A percentile compares a stretch with the other conserved stretches of the same genome.
Evolutionary conservation across 2,329 filamentous ascomycete species (phyloP).

Genomic region (Colletotrichum filicis): DNA sequence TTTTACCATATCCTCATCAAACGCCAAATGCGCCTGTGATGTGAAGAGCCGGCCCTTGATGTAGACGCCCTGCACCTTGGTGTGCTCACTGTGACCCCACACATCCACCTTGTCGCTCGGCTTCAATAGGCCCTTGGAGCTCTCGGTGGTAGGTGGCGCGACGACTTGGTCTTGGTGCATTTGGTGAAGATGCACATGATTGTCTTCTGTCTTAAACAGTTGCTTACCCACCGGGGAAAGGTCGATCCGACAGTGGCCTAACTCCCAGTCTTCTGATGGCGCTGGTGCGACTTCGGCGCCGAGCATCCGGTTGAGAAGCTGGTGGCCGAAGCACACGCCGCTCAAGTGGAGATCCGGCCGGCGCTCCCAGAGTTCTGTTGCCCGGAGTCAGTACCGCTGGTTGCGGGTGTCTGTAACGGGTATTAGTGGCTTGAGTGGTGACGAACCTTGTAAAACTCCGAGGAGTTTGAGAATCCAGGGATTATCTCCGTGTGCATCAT

Average conservation of each 20-base stretch:
- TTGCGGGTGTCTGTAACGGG: not conserved
- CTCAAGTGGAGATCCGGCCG: constrained; percentile 68
- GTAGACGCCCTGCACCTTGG: constrained; percentile 81
- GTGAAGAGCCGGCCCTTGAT: constrained; percentile 72
- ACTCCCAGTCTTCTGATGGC: constrained; percentile 76
- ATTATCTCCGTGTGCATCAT: constrained; percentile 76
- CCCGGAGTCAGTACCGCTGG: not conserved
- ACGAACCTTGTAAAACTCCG: constrained; percentile 59
- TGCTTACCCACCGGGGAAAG: constrained; percentile 74
- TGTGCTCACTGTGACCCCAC: constrained; percentile 73
- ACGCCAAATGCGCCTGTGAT: constrained; percentile 84
- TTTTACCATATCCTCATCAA: constrained; percentile 74
- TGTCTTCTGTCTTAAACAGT: constrained; percentile 69
- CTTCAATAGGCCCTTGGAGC: constrained; percentile 48
- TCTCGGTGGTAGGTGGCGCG: constrained; percentile 65
- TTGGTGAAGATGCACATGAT: constrained; percentile 72
- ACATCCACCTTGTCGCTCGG: constrained; percentile 57
- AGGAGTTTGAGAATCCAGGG: constrained; percentile 81
- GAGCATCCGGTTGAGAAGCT: constrained; percentile 78
- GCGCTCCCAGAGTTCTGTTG: constrained; percentile 58
- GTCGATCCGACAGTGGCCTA: constrained; percentile 73
- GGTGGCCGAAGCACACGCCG: constrained; percentile 85
- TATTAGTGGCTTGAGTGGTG: not conserved
- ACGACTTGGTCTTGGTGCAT: constrained; percentile 84
- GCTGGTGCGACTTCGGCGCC: constrained; percentile 75